Evolutionary conservation across 805 yeast genomes (phyloP).

Genomic region (Suhomyces pyralidae): DNA sequence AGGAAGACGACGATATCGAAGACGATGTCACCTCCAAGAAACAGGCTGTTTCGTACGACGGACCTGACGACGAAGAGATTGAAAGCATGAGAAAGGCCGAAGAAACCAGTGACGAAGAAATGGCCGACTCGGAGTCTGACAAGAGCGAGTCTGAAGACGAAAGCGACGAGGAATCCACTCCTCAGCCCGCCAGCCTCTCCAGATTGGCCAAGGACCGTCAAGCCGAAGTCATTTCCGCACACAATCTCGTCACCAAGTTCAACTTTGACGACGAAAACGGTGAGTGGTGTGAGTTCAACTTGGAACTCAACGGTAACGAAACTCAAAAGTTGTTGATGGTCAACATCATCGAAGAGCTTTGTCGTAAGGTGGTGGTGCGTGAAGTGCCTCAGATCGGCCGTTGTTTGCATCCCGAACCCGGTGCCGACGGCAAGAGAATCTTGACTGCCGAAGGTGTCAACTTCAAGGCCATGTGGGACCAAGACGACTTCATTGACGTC

Average conservation of each 20-base stretch:
- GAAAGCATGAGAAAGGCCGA: constrained; percentile 86
- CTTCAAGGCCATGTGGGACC: constrained; percentile 97
- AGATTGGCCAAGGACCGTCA: constrained; percentile 80
- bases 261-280: constrained; percentile 88
- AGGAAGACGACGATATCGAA: constrained; percentile 57
- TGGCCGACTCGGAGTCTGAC: constrained; percentile 28
- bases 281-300: constrained; percentile 87
- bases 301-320: constrained; percentile 71
- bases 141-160: constrained; percentile 27
- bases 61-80: constrained; percentile 91
- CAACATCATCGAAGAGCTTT: constrained; percentile 88
- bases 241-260: constrained; percentile 71
- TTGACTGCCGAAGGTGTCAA: constrained; percentile 98
- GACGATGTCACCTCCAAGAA: constrained; percentile 61
- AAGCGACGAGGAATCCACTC: constrained; percentile 14
- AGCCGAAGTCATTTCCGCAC: constrained; percentile 70
- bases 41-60: constrained; percentile 90
- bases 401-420: constrained; percentile 76
- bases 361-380: constrained; percentile 86
- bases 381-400: constrained; percentile 90
- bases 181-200: constrained; percentile 31
- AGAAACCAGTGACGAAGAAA: constrained; percentile 70
- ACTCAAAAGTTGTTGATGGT: constrained; percentile 96
- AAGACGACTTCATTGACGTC: constrained; percentile 87
- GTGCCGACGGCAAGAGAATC: constrained; percentile 61